Evolutionary conservation across 1,284 basidiomycete species (phyloP).

Genomic region (Puccinia horiana): DNA sequence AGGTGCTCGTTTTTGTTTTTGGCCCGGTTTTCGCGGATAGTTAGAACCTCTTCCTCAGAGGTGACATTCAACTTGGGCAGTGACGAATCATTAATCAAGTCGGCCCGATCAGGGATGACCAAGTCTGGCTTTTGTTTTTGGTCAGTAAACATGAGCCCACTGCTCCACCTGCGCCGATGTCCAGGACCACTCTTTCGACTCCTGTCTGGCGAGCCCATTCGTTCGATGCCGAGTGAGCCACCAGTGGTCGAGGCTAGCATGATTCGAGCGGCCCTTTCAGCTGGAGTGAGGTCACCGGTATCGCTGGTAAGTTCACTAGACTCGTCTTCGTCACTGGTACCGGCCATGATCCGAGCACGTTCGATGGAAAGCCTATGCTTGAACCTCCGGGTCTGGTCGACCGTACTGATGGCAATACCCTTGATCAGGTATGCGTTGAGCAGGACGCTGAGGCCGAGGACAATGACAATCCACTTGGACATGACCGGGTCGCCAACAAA

Average conservation of each 20-base stretch:
- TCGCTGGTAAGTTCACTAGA: background rate
- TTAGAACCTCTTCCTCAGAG: background rate
- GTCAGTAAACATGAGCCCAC: background rate
- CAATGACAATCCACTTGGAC: conserved; percentile 91
- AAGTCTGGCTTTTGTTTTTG: background rate
- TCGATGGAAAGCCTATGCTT: conserved; percentile 22
- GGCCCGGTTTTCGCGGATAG: background rate
- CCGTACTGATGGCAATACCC: conserved; percentile 63
- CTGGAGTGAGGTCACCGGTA: conserved; percentile 50
- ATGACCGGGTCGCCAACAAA: conserved; percentile 93
- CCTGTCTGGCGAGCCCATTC: background rate
- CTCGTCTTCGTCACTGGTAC: background rate
- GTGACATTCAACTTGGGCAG: background rate
- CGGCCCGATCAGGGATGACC: background rate
- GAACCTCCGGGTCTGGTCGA: conserved; percentile 41
- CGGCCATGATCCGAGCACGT: background rate
- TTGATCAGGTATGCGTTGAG: conserved; percentile 93
- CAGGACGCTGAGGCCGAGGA: conserved; percentile 80
- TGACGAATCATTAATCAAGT: background rate
- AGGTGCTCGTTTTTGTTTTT: conserved; percentile 4
- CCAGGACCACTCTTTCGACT: conserved; percentile 47
- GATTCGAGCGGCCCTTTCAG: conserved; percentile 59
- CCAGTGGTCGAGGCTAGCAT: conserved; percentile 53
- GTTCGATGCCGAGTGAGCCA: conserved; percentile 9
- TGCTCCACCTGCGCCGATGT: conserved; percentile 47